Evolutionary conservation across 2,329 filamentous ascomycete species (phyloP), one percentile per base, ranked within the genome.

Genomic region (Elsinoe fawcettii): DNA sequence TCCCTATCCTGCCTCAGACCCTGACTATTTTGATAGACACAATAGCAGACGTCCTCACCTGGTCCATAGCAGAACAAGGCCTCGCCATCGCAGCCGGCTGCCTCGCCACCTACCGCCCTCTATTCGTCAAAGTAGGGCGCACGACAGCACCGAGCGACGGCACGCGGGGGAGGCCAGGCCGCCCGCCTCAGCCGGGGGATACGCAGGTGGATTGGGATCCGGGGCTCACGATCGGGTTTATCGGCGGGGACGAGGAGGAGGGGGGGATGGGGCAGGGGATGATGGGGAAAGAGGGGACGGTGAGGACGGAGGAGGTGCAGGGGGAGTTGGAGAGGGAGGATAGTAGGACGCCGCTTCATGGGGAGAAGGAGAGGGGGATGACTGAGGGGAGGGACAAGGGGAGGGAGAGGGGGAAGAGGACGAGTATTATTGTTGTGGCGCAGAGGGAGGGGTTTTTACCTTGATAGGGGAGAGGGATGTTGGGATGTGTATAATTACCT

Each of bases 191-290:
- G 25, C 54, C 54, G 2, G 54, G 54, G 6, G 54, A 56, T 25
- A 56, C 54, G 7, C 37, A 56, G 36, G 41, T 56, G 11, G 54
- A 56, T 18, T 56, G 54, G 54, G 54, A 56, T 18, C 54, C 54
- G 9, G 54, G 54, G 22, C 54, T 56, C 43, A 56, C 54, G 18
- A 49, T 56, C 41, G 43, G 43, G 14, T 46, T 56, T 14, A 56
- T 49, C 8, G 43, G 23, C 16, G 49, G 37, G 23, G 37, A 44
- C 25, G 54, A 56, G 22, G 54, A 56, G 18, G 41, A 34, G 41
- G 41, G 54, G n/a, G 20, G 22, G 23, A 49, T 43, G 14, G 30
- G 37, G 14, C 12, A 43, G 39, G 4, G 47, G 14, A 41, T 16
- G 11, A 16, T n/a, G 12, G 12, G 11, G 16, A 36, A n/a, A 11